phyloP scores from a whole-genome alignment of 139 green algal species.

The Edaphochlamys debaryana region DNA sequence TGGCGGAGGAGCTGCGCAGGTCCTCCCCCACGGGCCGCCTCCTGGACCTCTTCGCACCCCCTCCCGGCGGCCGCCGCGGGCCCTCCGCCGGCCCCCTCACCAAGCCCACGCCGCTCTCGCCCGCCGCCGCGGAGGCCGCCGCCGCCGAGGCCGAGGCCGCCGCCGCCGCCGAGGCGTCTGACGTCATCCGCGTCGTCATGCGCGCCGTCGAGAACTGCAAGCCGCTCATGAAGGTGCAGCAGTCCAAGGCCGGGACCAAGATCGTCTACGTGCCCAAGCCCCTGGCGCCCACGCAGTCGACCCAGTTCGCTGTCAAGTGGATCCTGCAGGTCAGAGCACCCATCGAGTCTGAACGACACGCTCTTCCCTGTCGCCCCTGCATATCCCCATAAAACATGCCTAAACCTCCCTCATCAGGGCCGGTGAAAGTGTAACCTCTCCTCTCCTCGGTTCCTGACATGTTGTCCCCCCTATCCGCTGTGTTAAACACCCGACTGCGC shows the following conservation, averaged over 20 bases:
- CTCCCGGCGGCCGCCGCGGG: neutral
- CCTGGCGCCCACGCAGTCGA: neutral
- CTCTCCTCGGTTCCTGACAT: too few species aligned
- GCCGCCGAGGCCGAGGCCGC: neutral
- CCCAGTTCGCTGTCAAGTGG: constrained; percentile 45
- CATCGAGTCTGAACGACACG: too few species aligned
- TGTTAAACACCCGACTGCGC: too few species aligned
- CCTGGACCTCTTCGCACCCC: constrained; percentile 6
- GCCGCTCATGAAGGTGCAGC: constrained; percentile 49
- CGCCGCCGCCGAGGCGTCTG: neutral
- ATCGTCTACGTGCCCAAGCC: constrained; percentile 27
- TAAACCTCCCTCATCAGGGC: too few species aligned
- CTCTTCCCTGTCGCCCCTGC: too few species aligned
- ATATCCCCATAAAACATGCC: too few species aligned
- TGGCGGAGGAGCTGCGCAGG: constrained; percentile 1
- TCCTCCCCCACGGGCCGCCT: constrained; percentile 30
- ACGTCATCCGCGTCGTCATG: constrained; percentile 23
- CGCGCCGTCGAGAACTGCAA: constrained; percentile 53
- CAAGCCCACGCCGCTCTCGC: too few species aligned
- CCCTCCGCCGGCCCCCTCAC: too few species aligned
- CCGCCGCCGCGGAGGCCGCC: neutral
- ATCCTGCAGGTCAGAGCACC: constrained; percentile 52
- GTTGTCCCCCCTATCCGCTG: too few species aligned
- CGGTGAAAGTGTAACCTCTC: too few species aligned
- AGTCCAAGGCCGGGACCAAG: constrained; percentile 22